Percentiles rank a stretch among this genome's conserved stretches.
These are phyloP conservation scores for Boletus pseudopeckii DNA, from an alignment of 768 basidiomycete species.

Conservation along the genomic window DNA sequence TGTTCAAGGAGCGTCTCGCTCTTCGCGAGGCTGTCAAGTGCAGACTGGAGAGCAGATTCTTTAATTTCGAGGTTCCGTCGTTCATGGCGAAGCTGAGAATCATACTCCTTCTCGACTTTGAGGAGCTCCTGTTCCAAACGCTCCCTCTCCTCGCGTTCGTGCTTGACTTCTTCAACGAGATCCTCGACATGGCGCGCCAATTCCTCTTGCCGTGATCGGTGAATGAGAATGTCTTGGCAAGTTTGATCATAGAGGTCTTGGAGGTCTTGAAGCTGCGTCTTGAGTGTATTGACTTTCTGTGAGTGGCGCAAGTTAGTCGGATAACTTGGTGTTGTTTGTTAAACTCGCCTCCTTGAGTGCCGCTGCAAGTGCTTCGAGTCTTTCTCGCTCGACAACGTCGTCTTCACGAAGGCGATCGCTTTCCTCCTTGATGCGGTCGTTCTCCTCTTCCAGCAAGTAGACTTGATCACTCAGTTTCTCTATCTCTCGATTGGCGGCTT, in stretches of 20 bases:
- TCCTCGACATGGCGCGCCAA: constrained; percentile 72
- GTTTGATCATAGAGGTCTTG: constrained; percentile 63
- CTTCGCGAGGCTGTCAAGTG: constrained; percentile 61
- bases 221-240: constrained; percentile 59
- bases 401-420: constrained; percentile 66
- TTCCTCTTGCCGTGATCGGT: constrained; percentile 73
- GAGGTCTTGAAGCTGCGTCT: constrained; percentile 63
- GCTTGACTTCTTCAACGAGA: constrained; percentile 58
- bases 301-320: constrained; percentile 1
- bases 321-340: neutral
- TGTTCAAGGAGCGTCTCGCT: constrained; percentile 61
- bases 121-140: constrained; percentile 52
- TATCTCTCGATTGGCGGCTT: constrained; percentile 69
- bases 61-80: constrained; percentile 67
- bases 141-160: constrained; percentile 56
- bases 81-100: constrained; percentile 55
- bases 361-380: constrained; percentile 59
- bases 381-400: constrained; percentile 65
- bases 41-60: constrained; percentile 61
- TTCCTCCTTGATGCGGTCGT: constrained; percentile 73
- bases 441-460: constrained; percentile 83
- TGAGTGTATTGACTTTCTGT: constrained; percentile 68
- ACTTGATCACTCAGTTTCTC: constrained; percentile 78
- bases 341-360: constrained; percentile 76
- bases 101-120: constrained; percentile 57